Base-by-base conservation (phyloP, 1,284 basidiomycete genomes). In the Ustilago vetiveriae region DNA sequence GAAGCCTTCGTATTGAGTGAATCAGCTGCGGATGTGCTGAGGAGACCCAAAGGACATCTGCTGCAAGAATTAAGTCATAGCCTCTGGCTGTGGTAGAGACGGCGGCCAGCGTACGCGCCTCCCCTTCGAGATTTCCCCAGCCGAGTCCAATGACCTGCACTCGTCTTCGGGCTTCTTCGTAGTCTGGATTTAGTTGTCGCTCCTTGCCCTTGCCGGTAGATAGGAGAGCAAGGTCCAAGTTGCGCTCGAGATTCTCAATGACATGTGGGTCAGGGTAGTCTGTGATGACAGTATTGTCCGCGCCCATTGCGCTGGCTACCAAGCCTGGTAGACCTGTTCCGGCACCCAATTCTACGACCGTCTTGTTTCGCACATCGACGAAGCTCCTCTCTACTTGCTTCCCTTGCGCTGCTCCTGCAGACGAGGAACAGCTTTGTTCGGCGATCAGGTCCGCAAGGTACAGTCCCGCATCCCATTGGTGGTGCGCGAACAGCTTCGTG, bases 401-500 rank as follows among this genome's bases (percentile, higher is more conserved):
- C 14, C 38, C 48, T 6, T 21, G 23, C 17, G 17, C 35, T n/a
- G 29, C 26, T 16, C 29, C 32, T 13, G 27, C 7, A 13, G 27
- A 6, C 27, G 13, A 29, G 19, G 26, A 36, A 8, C 17, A 6
- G 41, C 56, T 50, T 7, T 59, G 57, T 6, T 69, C 63, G 0
- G 56, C 71, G 6, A 79, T 60, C 21, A 76, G 40, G 23, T 74
- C 62, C 0, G 76, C 76, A 9, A 80, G 62, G 30, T 66, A 62
- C 21, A 75, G 57, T 14, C 78, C 78, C 4, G 78, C 75, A 57
- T 80, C 78, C 78, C 78, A 80, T 49, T 80, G 78, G 44, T 78
- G 66, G 42, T 80, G 78, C 23, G 78, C 78, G 52, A 80, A 80
- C 8, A 80, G 69, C 32, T 60, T 63, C 8, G 72, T 78, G 50